Evolutionary conservation across 2,329 filamentous ascomycete genomes (phyloP).

Genomic region (Dactylella cylindrospora): DNA sequence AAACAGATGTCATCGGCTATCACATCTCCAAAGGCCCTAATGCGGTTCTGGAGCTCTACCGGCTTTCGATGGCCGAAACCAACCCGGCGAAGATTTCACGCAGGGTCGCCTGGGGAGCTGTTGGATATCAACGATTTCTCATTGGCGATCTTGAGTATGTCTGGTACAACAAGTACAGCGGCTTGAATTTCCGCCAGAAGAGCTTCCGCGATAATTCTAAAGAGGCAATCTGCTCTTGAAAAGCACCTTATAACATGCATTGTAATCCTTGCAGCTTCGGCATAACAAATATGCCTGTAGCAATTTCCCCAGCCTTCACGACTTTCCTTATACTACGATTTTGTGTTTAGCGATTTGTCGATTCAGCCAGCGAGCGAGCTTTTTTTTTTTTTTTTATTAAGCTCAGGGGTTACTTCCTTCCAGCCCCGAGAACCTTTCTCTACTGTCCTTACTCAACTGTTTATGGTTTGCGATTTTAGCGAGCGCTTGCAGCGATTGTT

Average conservation of each 20-base stretch:
- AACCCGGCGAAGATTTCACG: constrained; percentile 34
- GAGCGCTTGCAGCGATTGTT: constrained; percentile 26
- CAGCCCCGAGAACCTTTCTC: background rate
- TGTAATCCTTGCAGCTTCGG: background rate
- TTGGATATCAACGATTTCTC: constrained; percentile 43
- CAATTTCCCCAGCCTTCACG: background rate
- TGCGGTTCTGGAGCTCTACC: constrained; percentile 33
- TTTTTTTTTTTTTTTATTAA: constrained; percentile 2
- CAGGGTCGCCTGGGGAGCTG: constrained; percentile 39
- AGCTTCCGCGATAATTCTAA: constrained; percentile 34
- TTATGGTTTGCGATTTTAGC: constrained; percentile 33
- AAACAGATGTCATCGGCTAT: constrained; percentile 40
- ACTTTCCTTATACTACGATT: constrained; percentile 6
- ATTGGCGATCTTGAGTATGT: constrained; percentile 45
- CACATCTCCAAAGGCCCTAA: constrained; percentile 41
- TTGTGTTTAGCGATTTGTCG: constrained; percentile 6
- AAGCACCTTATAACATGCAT: background rate
- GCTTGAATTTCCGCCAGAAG: constrained; percentile 38
- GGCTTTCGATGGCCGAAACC: constrained; percentile 20
- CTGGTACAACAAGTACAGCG: constrained; percentile 39
- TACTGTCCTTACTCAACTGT: constrained; percentile 6
- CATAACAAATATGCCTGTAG: background rate
- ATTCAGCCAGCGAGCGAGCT: constrained; percentile 38
- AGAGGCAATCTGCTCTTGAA: constrained; percentile 29
- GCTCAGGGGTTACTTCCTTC: no score